Evolutionary conservation across 2,329 filamentous ascomycete species (phyloP).

Genomic region (Apiospora pterosperma): DNA sequence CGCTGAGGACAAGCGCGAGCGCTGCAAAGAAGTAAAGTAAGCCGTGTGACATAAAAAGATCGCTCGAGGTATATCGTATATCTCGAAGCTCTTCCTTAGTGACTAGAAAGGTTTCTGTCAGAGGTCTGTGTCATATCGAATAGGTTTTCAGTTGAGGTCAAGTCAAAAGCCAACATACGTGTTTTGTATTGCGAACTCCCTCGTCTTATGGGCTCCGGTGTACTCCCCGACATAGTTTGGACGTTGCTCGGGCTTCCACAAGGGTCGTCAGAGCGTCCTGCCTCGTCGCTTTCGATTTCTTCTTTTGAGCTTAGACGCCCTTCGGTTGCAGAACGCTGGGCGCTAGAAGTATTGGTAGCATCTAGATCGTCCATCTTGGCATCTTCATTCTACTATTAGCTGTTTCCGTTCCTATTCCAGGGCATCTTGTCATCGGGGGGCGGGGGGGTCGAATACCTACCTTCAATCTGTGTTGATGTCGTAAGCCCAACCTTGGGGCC

Average conservation of each 20-base stretch:
- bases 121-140: no score
- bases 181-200: background rate
- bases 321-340: no score
- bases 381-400: background rate
- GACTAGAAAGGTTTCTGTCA: background rate
- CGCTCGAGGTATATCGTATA: background rate
- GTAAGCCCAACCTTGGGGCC: background rate
- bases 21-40: background rate
- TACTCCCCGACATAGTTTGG: background rate
- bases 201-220: background rate
- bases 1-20: background rate
- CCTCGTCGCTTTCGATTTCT: background rate
- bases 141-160: no score
- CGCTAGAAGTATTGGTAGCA: background rate
- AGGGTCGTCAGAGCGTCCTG: background rate
- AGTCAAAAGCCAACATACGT: background rate
- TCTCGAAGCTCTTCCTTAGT: background rate
- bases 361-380: background rate
- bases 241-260: background rate
- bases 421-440: no score
- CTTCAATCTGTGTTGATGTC: background rate
- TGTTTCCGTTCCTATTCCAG: background rate
- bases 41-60: background rate
- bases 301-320: background rate
- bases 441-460: no score